Base-by-base conservation (phyloP, 345 rosid species). In the Viola odorata region DNA sequence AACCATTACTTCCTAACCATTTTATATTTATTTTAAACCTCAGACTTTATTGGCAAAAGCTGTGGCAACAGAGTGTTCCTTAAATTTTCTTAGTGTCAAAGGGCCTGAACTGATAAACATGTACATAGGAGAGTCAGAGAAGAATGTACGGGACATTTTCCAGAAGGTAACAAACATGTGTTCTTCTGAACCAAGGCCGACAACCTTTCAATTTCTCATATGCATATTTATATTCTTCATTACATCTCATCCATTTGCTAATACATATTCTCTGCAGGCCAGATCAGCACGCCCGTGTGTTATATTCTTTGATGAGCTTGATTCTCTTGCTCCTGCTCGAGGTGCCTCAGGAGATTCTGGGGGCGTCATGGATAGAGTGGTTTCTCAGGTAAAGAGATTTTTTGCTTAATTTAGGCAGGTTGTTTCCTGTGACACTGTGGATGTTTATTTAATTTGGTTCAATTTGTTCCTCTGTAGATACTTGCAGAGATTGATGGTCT, bases 331-430 rank as follows among this genome's bases (percentile, higher is more conserved):
- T 82, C 99, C 97, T 45, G 99, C 99, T 65, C 82, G 97, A 37
- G 99, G 99, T 65, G 97, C 99, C 68, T 82, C 96, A 14, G 97
- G 99, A 64, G 97, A 94, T 80, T 94, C 97, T 14, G 97, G 99
- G 51, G 99, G 97, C 65, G 96, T 94, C 38, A 94, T 90, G 99
- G 99, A 94, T 58, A 76, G 96, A 78, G 99, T 94, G 55, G 99
- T 94, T 70, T 94, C 99, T 68, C 97, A 88, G 87, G 96, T 85
- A 32, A 77, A 50, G 66, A 82, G 61, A 45, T 6, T 42, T 54
- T 37, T 65, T 16, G 57, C 45, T 8, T 48, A 8, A 17, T 59
- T 59, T 71, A 12, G 36, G 17, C 41, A 14, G 41, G 15, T 55
- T 57, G 45, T 14, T 62, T 54, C 23, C 53, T 41, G 54, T 7